Evolutionary conservation across 441 rosid genomes (phyloP).

Genomic region (Aleurites moluccanus): DNA sequence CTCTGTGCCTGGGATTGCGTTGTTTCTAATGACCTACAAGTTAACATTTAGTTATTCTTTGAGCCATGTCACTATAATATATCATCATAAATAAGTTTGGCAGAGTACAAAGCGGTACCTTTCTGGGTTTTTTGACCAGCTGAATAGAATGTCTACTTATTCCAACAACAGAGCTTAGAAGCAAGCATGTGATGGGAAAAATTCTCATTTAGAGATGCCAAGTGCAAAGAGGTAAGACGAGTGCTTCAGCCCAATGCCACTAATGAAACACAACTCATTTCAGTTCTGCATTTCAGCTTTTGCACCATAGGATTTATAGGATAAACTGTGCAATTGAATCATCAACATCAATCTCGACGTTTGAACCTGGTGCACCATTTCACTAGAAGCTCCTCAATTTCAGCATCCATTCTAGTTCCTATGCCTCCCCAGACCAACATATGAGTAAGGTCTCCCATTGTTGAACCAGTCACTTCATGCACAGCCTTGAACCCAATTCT

Average conservation of each 20-base stretch:
- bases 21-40: background rate
- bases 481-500: slow-evolving; percentile 72
- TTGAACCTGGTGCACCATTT: slow-evolving; percentile 74
- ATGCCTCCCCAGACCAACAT: slow-evolving; percentile 92
- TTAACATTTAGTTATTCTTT: background rate
- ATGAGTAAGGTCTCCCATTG: slow-evolving; percentile 68
- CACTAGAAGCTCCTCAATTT: slow-evolving; percentile 54
- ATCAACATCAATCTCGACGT: slow-evolving; percentile 23
- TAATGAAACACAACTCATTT: background rate
- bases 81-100: background rate
- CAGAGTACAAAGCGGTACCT: background rate
- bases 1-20: background rate
- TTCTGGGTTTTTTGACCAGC: background rate
- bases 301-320: background rate
- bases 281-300: background rate
- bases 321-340: background rate
- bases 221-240: background rate
- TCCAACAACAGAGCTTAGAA: background rate
- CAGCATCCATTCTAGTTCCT: slow-evolving; percentile 90
- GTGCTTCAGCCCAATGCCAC: background rate
- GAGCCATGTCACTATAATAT: background rate
- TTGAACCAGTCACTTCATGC: slow-evolving; percentile 76
- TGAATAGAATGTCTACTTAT: background rate
- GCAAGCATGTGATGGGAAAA: background rate
- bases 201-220: background rate